These are phyloP conservation scores for Podaxis sp. DNA, from an alignment of 768 basidiomycete genomes.

Conservation along the genomic window DNA sequence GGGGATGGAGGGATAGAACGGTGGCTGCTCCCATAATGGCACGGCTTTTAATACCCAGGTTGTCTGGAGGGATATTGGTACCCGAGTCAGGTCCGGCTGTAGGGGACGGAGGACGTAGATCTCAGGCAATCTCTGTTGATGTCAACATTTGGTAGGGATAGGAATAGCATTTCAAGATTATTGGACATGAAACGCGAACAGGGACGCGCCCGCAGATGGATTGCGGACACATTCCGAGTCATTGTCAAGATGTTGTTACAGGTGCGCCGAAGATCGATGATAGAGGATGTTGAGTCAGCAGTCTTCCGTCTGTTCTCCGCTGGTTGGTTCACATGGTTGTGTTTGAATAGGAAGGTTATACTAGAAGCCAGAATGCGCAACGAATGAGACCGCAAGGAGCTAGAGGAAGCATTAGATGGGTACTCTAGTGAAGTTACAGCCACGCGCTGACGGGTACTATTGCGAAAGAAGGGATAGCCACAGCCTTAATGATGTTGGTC, in stretches of 20 bases:
- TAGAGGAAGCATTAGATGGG: slow-evolving; percentile 3
- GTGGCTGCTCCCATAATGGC: neutral
- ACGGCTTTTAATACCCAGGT: slow-evolving; percentile 17
- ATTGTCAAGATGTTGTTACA: slow-evolving; percentile 14
- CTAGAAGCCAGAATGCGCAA: slow-evolving; percentile 12
- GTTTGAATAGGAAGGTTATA: slow-evolving; percentile 7
- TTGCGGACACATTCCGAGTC: slow-evolving; percentile 36
- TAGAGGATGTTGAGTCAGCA: slow-evolving; percentile 30
- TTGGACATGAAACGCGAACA: slow-evolving; percentile 34
- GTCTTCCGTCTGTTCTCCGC: slow-evolving; percentile 12
- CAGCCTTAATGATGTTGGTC: slow-evolving; percentile 9
- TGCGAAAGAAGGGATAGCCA: slow-evolving; percentile 6
- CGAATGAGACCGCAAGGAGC: slow-evolving; percentile 6
- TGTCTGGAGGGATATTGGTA: slow-evolving; percentile 24
- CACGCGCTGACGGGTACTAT: slow-evolving; percentile 13
- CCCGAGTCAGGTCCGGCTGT: slow-evolving; percentile 34
- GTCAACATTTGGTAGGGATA: slow-evolving; percentile 25
- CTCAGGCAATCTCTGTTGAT: slow-evolving; percentile 27
- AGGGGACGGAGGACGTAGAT: slow-evolving; percentile 29
- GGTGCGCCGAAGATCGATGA: slow-evolving; percentile 25
- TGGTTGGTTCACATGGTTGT: slow-evolving; percentile 3
- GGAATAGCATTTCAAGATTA: slow-evolving; percentile 31
- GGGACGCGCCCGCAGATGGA: slow-evolving; percentile 35
- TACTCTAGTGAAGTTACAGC: slow-evolving; percentile 14
- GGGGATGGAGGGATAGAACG: slow-evolving; percentile 17